Conservation (phyloP, 1,139 yeast genomes). For the Suhomyces yuchorum region DNA sequence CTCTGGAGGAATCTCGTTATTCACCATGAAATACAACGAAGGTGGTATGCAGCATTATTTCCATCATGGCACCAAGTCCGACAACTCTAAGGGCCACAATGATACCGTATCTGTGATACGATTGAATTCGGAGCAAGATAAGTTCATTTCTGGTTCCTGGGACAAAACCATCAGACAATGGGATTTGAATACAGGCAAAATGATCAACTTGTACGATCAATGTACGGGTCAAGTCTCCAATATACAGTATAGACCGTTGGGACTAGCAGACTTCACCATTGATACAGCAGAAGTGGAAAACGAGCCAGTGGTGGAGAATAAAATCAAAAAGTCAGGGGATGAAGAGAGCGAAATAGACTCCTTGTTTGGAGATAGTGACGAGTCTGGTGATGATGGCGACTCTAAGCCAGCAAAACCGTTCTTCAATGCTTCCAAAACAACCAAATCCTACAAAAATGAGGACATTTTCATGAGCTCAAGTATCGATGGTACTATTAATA, state of each 20-base stretch:
- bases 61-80: slow-evolving; percentile 34
- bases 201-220: slow-evolving; percentile 49
- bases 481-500: slow-evolving; percentile 77
- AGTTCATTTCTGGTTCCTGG: slow-evolving; percentile 86
- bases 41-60: slow-evolving; percentile 82
- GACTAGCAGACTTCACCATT: slow-evolving; percentile 45
- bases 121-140: slow-evolving; percentile 61
- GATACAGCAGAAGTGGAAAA: slow-evolving; percentile 12
- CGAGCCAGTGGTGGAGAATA: slow-evolving; percentile 1
- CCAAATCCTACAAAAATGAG: slow-evolving; percentile 45
- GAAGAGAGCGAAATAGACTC: slow-evolving; percentile 72
- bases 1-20: slow-evolving; percentile 84
- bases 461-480: slow-evolving; percentile 75
- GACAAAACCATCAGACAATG: slow-evolving; percentile 77
- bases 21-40: slow-evolving; percentile 80
- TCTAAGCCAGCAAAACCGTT: slow-evolving; percentile 11
- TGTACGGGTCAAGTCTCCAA: slow-evolving; percentile 80
- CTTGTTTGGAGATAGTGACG: slow-evolving; percentile 75
- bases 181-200: slow-evolving; percentile 80
- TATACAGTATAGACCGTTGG: slow-evolving; percentile 76
- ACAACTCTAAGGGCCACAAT: slow-evolving; percentile 49
- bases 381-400: slow-evolving; percentile 40
- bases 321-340: slow-evolving; percentile 26
- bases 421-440: slow-evolving; percentile 10
- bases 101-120: slow-evolving; percentile 74